These are phyloP conservation scores for Microbotryum lychnidis-dioicae DNA, from an alignment of 1,284 basidiomycete species.

Conservation along the genomic window DNA sequence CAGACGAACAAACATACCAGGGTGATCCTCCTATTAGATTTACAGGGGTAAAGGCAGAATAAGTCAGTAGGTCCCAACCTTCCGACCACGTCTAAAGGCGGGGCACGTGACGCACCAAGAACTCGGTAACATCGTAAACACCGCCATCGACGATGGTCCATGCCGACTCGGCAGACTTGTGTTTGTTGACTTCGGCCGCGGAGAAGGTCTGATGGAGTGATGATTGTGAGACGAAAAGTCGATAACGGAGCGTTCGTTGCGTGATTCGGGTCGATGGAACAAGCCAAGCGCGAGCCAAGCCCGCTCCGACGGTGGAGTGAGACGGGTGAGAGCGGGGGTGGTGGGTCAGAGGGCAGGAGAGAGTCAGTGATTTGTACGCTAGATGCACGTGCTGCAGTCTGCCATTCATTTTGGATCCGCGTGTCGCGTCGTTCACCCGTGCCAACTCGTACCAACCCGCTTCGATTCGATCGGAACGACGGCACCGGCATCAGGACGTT, in stretches of 20 bases:
- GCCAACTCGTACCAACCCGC: neutral
- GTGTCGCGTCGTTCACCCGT: neutral
- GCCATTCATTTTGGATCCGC: no score
- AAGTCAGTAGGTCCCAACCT: neutral
- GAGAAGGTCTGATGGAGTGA: conserved; percentile 40
- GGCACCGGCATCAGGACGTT: neutral
- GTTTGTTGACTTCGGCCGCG: conserved; percentile 45
- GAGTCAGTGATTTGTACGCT: no score
- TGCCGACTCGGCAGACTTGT: conserved; percentile 45
- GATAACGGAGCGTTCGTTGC: neutral
- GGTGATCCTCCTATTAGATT: conserved; percentile 7
- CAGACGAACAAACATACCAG: conserved; percentile 1
- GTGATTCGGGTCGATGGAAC: neutral
- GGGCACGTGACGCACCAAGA: conserved; percentile 39
- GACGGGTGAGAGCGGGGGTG: neutral
- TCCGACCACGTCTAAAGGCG: neutral
- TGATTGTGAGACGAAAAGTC: conserved; percentile 21
- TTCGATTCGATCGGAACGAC: neutral
- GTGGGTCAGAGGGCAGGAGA: no score
- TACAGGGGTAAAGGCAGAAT: neutral
- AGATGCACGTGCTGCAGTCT: no score
- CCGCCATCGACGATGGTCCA: conserved; percentile 58
- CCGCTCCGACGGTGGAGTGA: neutral
- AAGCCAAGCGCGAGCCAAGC: neutral
- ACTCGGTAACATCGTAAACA: conserved; percentile 53